Evolutionary conservation across 306 rosid species (phyloP).

Genomic region (Cicer pinnatifidum): DNA sequence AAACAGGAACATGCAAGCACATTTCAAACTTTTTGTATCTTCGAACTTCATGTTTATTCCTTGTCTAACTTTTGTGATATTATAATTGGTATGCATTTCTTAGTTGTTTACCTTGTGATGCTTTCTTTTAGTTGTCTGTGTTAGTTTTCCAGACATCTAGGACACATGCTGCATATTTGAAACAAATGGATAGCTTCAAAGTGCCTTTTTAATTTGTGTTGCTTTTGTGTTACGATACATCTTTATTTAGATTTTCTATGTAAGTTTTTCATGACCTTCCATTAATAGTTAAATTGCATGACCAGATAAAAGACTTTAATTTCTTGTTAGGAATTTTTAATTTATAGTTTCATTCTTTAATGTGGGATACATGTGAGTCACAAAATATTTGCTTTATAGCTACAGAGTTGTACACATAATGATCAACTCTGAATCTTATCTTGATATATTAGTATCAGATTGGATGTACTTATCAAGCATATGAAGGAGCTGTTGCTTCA

Average conservation of each 20-base stretch:
- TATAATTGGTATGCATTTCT: slow-evolving; percentile 14
- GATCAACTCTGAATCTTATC: neutral
- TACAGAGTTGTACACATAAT: neutral
- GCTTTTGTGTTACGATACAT: neutral
- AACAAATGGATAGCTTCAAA: slow-evolving; percentile 9
- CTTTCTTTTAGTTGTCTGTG: neutral
- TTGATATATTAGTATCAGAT: neutral
- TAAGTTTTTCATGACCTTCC: too few relatives aligned
- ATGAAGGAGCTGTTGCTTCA: neutral
- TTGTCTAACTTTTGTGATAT: neutral
- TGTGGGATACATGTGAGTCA: neutral
- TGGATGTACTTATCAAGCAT: neutral
- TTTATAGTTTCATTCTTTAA: neutral
- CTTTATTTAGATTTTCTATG: neutral
- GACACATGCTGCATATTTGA: neutral
- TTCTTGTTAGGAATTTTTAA: neutral
- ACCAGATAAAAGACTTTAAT: neutral
- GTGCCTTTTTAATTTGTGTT: neutral
- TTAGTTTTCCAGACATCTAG: neutral
- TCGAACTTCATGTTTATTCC: neutral
- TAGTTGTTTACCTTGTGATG: slow-evolving; percentile 13
- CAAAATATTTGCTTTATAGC: neutral
- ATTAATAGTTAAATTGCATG: neutral
- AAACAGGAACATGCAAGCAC: neutral
- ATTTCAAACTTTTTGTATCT: slow-evolving; percentile 4